phyloP scores from a whole-genome alignment of 352 stramenopile species.

The Phytophthora europaea region DNA sequence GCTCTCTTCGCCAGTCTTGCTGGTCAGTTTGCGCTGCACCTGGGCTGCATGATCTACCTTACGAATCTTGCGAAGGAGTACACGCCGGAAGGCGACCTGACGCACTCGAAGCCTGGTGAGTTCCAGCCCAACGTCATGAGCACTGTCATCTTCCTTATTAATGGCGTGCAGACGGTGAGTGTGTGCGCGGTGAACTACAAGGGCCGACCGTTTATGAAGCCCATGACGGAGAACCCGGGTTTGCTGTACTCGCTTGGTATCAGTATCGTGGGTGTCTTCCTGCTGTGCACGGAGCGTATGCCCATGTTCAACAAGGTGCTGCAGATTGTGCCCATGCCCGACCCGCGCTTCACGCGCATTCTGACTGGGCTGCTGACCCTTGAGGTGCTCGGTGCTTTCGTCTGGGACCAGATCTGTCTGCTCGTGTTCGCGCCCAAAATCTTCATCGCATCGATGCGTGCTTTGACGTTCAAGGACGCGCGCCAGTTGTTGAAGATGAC shows the following conservation, averaged over 20 bases:
- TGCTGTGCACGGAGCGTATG: slow-evolving; percentile 93
- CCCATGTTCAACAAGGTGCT: slow-evolving; percentile 94
- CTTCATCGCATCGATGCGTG: slow-evolving; percentile 81
- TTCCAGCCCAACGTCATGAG: slow-evolving; percentile 99
- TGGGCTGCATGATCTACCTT: slow-evolving; percentile 94
- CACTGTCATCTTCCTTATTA: slow-evolving; percentile 98
- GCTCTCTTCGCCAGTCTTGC: slow-evolving; percentile 95
- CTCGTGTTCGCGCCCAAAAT: slow-evolving; percentile 90
- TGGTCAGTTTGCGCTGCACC: slow-evolving; percentile 97
- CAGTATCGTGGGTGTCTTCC: slow-evolving; percentile 90
- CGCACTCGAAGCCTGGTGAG: slow-evolving; percentile 82
- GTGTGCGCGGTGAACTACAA: slow-evolving; percentile 99
- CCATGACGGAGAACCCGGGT: slow-evolving; percentile 96
- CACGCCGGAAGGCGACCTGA: slow-evolving; percentile 83
- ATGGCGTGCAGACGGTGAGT: slow-evolving; percentile 95
- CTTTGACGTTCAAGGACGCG: slow-evolving; percentile 84
- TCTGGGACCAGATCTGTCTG: slow-evolving; percentile 88
- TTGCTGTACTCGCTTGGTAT: slow-evolving; percentile 94
- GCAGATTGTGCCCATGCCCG: slow-evolving; percentile 93
- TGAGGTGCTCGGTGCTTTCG: slow-evolving; percentile 88
- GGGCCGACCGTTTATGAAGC: slow-evolving; percentile 99
- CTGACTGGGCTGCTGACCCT: slow-evolving; percentile 85
- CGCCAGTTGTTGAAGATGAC: slow-evolving; percentile 89
- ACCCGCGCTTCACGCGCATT: slow-evolving; percentile 84
- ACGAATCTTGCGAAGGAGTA: slow-evolving; percentile 94